Percentiles rank a stretch among this genome's conserved stretches.
These are phyloP conservation scores for Cytospora schulzeri DNA, from an alignment of 2,329 filamentous ascomycete species.

Conservation along the genomic window DNA sequence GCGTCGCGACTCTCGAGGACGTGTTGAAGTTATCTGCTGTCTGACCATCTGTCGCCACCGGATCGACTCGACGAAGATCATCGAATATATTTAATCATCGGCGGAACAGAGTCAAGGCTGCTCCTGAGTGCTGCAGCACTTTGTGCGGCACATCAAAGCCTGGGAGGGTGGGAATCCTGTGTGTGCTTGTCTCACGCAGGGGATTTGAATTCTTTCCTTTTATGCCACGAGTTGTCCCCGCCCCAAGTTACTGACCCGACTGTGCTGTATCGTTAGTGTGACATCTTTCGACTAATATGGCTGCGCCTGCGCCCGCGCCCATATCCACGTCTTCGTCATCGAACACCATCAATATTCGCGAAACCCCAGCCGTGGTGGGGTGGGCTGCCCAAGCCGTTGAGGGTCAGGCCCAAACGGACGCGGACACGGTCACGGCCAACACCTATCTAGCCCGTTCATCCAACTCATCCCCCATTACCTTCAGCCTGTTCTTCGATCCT, in stretches of 20 bases:
- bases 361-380: constrained; percentile 6
- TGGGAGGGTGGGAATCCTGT: constrained; percentile 21
- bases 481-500: constrained; percentile 11
- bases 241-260: background rate
- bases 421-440: background rate
- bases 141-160: constrained; percentile 11
- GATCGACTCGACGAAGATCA: background rate
- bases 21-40: background rate
- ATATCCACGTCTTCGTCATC: background rate
- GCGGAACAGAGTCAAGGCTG: constrained; percentile 17
- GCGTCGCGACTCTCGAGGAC: background rate
- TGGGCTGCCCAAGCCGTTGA: background rate
- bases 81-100: no score
- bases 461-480: background rate
- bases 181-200: constrained; percentile 18
- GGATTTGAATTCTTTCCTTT: background rate
- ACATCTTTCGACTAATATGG: background rate
- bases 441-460: background rate
- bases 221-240: background rate
- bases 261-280: background rate
- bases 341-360: constrained; percentile 8
- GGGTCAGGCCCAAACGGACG: background rate
- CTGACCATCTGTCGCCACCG: background rate
- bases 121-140: constrained; percentile 1
- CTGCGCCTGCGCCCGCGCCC: background rate